Percentiles rank a stretch among this genome's conserved stretches.
Conservation (phyloP, 805 yeast species). For the Metschnikowia reukaufii region DNA sequence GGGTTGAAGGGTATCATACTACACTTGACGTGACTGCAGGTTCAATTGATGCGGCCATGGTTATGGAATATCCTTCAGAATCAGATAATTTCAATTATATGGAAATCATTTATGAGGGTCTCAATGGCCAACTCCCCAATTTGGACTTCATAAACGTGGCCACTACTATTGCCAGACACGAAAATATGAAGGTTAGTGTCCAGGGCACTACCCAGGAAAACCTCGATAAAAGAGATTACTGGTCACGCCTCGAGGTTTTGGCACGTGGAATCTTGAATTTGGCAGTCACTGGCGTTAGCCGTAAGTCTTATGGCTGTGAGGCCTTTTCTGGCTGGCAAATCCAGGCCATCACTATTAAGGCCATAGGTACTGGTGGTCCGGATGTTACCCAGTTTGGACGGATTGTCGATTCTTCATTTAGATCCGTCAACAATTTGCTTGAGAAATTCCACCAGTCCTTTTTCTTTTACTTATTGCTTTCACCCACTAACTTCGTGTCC, state of each 20-base stretch:
- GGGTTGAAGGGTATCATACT: slow-evolving; percentile 95
- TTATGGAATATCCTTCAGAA: slow-evolving; percentile 71
- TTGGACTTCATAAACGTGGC: slow-evolving; percentile 85
- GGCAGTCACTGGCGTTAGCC: slow-evolving; percentile 65
- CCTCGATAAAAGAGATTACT: slow-evolving; percentile 48
- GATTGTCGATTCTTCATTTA: slow-evolving; percentile 78
- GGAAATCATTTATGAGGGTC: slow-evolving; percentile 79
- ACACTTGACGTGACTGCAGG: slow-evolving; percentile 88
- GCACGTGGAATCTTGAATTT: slow-evolving; percentile 65
- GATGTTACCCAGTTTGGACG: slow-evolving; percentile 94
- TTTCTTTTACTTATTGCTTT: slow-evolving; percentile 81
- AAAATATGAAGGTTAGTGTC: slow-evolving; percentile 66
- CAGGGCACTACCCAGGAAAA: slow-evolving; percentile 56
- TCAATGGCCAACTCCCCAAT: slow-evolving; percentile 95
- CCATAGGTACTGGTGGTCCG: slow-evolving; percentile 51
- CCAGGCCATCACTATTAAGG: slow-evolving; percentile 81
- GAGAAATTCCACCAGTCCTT: slow-evolving; percentile 98
- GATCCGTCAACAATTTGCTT: slow-evolving; percentile 86
- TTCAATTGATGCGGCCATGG: slow-evolving; percentile 84
- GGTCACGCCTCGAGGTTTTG: slow-evolving; percentile 57
- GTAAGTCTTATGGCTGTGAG: slow-evolving; percentile 70
- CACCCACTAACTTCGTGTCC: slow-evolving; percentile 81
- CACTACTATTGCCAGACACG: slow-evolving; percentile 70
- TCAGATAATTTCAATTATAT: slow-evolving; percentile 69
- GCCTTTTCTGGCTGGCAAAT: slow-evolving; percentile 96